A percentile compares a stretch with the other conserved stretches of the same genome.
Evolutionary conservation across 73 alveolate species (phyloP).

Genomic region (Paramecium caudatum): DNA sequence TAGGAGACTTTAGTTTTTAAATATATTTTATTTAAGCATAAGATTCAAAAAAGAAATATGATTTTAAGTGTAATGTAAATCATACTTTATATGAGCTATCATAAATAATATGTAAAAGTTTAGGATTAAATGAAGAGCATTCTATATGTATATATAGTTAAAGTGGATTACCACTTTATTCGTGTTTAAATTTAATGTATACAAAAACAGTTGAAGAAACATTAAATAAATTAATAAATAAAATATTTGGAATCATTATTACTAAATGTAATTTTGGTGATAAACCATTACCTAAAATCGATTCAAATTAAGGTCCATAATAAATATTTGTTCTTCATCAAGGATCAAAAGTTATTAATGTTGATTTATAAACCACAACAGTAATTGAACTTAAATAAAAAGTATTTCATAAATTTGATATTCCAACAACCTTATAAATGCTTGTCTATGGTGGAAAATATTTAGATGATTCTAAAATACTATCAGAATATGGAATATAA

Average conservation of each 20-base stretch:
- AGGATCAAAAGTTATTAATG: conserved; percentile 6
- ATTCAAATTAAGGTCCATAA: not conserved
- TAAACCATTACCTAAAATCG: not conserved
- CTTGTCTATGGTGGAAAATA: conserved; percentile 2
- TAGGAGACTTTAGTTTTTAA: not conserved
- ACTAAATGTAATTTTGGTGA: conserved; percentile 4
- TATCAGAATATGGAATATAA: not conserved
- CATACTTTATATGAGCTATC: not conserved
- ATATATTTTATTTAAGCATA: not conserved
- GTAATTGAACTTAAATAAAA: conserved; percentile 10
- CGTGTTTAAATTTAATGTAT: not conserved
- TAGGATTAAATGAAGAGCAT: not conserved
- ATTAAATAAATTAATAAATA: not conserved
- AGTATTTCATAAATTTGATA: conserved; percentile 27
- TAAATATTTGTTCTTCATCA: conserved; percentile 22
- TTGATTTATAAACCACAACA: not conserved
- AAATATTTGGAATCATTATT: not conserved
- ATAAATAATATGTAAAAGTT: not conserved
- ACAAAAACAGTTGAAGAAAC: conserved; percentile 5
- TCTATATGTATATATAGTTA: not conserved
- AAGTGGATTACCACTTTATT: conserved; percentile 8
- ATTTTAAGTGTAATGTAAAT: not conserved
- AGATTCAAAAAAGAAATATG: not conserved
- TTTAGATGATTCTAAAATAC: not conserved
- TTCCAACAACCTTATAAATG: conserved; percentile 1